These are phyloP conservation scores for Fomitiporia mediterranea DNA, from an alignment of 1,284 basidiomycete genomes.

Conservation along the genomic window DNA sequence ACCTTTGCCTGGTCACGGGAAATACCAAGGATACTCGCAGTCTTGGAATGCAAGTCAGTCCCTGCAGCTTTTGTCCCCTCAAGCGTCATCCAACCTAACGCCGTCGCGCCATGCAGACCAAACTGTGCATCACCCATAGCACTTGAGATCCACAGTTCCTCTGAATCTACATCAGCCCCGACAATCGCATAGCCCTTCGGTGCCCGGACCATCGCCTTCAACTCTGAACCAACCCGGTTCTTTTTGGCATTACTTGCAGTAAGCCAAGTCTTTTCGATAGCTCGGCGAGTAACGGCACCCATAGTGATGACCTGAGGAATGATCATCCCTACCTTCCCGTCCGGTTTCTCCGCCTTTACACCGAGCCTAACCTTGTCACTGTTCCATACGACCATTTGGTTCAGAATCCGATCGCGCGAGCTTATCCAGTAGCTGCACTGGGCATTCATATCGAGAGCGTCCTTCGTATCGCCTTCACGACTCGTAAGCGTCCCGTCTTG, in stretches of 20 bases:
- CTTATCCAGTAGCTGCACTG: slow-evolving; percentile 99
- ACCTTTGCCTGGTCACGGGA: slow-evolving; percentile 96
- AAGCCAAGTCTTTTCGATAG: slow-evolving; percentile 98
- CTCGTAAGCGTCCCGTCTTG: slow-evolving; percentile 82
- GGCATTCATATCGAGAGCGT: slow-evolving; percentile 89
- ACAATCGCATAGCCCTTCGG: slow-evolving; percentile 93
- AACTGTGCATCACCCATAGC: slow-evolving; percentile 99
- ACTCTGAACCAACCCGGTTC: slow-evolving; percentile 95
- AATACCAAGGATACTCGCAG: slow-evolving; percentile 90
- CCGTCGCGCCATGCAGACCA: slow-evolving; percentile 93
- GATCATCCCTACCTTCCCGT: slow-evolving; percentile 81
- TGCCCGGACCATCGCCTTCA: slow-evolving; percentile 96
- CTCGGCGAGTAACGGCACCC: slow-evolving; percentile 96
- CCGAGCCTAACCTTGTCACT: slow-evolving; percentile 45
- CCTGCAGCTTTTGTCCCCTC: slow-evolving; percentile 97
- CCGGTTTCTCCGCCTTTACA: slow-evolving; percentile 32
- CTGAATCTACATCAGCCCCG: slow-evolving; percentile 97
- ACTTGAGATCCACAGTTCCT: slow-evolving; percentile 99
- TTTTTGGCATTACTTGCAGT: slow-evolving; percentile 98
- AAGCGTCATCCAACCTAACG: slow-evolving; percentile 99
- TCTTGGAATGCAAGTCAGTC: slow-evolving; percentile 97
- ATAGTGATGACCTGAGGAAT: slow-evolving; percentile 96
- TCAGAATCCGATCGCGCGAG: slow-evolving; percentile 85
- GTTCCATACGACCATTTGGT: slow-evolving; percentile 94
- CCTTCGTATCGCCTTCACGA: slow-evolving; percentile 73